Evolutionary conservation across 495 filamentous ascomycete species (phyloP), one percentile per base, ranked within the genome.

Genomic region (Penicillium lividum): DNA sequence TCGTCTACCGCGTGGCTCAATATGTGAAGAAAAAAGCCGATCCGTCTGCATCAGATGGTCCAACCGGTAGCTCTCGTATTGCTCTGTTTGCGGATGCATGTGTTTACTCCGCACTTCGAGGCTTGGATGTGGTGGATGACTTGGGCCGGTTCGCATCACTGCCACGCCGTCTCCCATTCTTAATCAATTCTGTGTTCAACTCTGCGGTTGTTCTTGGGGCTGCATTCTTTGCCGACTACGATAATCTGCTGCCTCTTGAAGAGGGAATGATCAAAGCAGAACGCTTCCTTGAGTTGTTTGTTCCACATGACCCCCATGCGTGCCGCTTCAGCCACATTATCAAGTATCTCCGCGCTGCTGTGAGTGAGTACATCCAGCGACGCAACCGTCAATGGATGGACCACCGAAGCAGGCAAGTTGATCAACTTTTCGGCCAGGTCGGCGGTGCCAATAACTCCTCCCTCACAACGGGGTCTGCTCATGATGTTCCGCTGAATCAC

Each of bases 101-200:
- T 57, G 83, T 91, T 5, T 78, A 84, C 52, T 87, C 88, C 3
- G 88, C 86, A 0, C 79, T 83, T n/a, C 84, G 87, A 49, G 87
- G 84, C 2, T 80, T 90, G 29, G 80, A 83, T 40, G 73, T 88
- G 22, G 76, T 86, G 5, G 80, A 85, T 55, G 77, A 76, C 54
- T 84, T 86, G 7, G 71, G 81, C 33, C 80, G 83, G 54, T 81
- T 77, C 15, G 66, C 76, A 10, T 86, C 88, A 56, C 75, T 91
- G n/a, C 84, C 88, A 0, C 82, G 77, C 44, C 77, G 88, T 28
- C 83, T 90, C 48, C 87, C 88, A 0, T 88, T 89, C 54, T 70
- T 89, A 60, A 85, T 89, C 57, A 89, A 91, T 64, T 89, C 87
- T 45, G 82, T 89, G 51, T 91, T 92, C 67, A 82, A 88, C 34